A percentile compares a stretch with the other conserved stretches of the same genome.
phyloP scores from a whole-genome alignment of 768 basidiomycete genomes.

The Mycena alexandri region DNA sequence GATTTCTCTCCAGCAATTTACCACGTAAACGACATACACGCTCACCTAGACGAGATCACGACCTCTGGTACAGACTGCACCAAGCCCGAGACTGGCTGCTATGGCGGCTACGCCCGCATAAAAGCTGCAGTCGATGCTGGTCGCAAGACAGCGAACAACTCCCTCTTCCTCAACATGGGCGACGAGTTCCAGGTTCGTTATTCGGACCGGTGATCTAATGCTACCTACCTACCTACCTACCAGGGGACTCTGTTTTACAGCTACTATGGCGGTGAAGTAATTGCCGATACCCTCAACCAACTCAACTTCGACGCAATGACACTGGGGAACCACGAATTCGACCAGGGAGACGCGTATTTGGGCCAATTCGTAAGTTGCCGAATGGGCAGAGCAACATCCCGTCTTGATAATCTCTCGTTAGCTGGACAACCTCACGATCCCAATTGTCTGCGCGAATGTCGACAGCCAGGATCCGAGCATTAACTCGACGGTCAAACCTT shows the following conservation, averaged over 20 bases:
- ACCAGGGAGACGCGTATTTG: constrained; percentile 55
- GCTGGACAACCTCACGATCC: constrained; percentile 56
- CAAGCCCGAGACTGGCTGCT: constrained; percentile 51
- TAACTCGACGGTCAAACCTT: constrained; percentile 50
- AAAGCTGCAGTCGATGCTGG: constrained; percentile 53
- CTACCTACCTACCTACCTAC: too few species aligned
- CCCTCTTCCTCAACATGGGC: constrained; percentile 58
- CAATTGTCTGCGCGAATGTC: constrained; percentile 60
- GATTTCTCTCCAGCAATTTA: constrained; percentile 43
- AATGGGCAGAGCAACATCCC: background rate
- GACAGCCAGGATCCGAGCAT: constrained; percentile 51
- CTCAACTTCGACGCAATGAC: constrained; percentile 60
- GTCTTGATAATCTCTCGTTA: background rate
- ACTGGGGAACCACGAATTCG: constrained; percentile 62
- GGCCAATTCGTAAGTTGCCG: constrained; percentile 45
- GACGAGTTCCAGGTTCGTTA: constrained; percentile 56
- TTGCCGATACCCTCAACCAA: constrained; percentile 56
- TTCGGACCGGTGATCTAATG: too few species aligned
- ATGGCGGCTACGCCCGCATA: constrained; percentile 58
- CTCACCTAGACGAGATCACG: constrained; percentile 56
- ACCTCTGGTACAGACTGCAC: constrained; percentile 53
- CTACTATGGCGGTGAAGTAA: constrained; percentile 58
- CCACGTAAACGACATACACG: constrained; percentile 60
- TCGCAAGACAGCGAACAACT: constrained; percentile 49
- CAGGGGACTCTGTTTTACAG: constrained; percentile 59